phyloP scores from a whole-genome alignment of 331 rosid species.

The Pyrus hybrid region DNA sequence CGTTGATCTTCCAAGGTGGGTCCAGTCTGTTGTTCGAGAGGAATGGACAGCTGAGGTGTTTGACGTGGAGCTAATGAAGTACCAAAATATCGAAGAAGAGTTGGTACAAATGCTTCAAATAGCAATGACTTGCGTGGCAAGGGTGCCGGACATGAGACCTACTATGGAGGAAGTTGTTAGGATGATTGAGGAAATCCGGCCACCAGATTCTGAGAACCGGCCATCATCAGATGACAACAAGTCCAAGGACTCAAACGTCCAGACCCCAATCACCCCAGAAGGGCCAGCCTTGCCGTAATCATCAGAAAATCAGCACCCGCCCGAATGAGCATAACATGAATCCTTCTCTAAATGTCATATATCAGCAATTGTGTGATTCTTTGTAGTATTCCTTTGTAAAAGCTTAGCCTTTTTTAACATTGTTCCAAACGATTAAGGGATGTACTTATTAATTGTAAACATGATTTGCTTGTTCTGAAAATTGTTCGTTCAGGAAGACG shows the following conservation, averaged over 20 bases:
- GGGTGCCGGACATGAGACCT: slow-evolving; percentile 66
- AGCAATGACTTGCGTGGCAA: slow-evolving; percentile 84
- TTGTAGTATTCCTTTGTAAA: slow-evolving; percentile 8
- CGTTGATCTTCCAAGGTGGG: slow-evolving; percentile 90
- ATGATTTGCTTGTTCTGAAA: neutral
- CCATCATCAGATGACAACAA: slow-evolving; percentile 38
- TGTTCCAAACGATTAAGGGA: neutral
- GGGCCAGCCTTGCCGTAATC: neutral
- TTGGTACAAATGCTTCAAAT: slow-evolving; percentile 90
- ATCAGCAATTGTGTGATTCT: slow-evolving; percentile 13
- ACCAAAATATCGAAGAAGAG: slow-evolving; percentile 77
- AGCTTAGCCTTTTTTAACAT: neutral
- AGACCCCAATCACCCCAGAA: slow-evolving; percentile 15
- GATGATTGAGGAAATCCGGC: slow-evolving; percentile 62
- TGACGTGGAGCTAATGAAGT: slow-evolving; percentile 74
- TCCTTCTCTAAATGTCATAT: neutral
- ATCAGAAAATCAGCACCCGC: neutral
- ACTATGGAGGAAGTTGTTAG: slow-evolving; percentile 70
- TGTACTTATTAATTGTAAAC: neutral
- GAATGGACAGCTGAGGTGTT: slow-evolving; percentile 98
- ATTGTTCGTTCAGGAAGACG: neutral
- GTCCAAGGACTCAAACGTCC: slow-evolving; percentile 25
- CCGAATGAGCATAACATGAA: neutral
- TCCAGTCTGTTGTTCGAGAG: slow-evolving; percentile 76
- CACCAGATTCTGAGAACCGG: slow-evolving; percentile 34